These are phyloP conservation scores for Salvia sclarea DNA, from an alignment of 305 asterid species.

Conservation along the genomic window DNA sequence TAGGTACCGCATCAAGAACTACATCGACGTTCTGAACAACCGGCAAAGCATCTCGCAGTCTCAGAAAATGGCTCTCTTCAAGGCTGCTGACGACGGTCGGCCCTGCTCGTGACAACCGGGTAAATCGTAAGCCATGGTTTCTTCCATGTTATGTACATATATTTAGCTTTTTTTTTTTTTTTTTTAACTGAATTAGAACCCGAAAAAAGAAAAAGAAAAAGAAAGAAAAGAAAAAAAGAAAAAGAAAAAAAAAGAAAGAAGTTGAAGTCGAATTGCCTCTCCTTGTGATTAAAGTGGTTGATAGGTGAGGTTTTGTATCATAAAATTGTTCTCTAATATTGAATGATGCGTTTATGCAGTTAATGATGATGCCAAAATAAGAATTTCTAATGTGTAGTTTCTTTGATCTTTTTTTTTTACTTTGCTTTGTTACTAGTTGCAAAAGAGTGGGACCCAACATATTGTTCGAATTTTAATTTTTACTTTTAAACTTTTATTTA, in stretches of 20 bases:
- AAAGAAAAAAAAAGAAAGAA: not conserved
- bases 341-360: not conserved
- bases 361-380: not conserved
- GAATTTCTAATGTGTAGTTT: not conserved
- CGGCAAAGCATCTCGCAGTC: constrained; percentile 72
- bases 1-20: constrained; percentile 66
- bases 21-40: constrained; percentile 64
- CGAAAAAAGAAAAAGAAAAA: not conserved
- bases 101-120: constrained; percentile 41
- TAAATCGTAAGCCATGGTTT: constrained; percentile 14
- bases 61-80: constrained; percentile 62
- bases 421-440: not conserved
- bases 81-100: constrained; percentile 47
- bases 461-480: not conserved
- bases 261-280: constrained; percentile 8
- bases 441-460: not conserved
- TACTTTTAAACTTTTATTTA: not conserved
- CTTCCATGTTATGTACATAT: not conserved
- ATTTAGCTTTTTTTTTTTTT: too few species aligned
- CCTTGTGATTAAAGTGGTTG: constrained; percentile 4
- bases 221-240: not conserved
- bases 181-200: not conserved
- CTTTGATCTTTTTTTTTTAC: not conserved
- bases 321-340: not conserved
- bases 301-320: constrained; percentile 15